Base-by-base conservation (phyloP, 164 flowering plant genomes). In the Aristolochia californica region DNA sequence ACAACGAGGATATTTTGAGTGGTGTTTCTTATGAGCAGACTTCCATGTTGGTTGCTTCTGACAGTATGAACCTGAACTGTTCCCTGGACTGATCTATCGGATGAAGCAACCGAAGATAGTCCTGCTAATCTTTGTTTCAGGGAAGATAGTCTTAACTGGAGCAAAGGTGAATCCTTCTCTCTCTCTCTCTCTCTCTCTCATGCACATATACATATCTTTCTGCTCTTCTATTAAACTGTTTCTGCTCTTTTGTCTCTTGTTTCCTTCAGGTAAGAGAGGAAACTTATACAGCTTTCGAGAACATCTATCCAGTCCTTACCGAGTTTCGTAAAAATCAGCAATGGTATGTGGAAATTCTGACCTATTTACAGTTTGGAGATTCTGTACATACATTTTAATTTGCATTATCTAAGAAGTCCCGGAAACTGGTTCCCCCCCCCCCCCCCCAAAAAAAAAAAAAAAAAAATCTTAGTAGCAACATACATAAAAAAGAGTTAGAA, bases 61-160 rank as follows among this genome's bases (percentile, higher is more conserved):
- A 62, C 81, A 86, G 98, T 87, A 91, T 77, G 97, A 91, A 51
- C 97, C 97, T 38, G 98, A 91, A 63, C 68, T 88, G 40, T 91
- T 88, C 64, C 97, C 97, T 13, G 98, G 98, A 23, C 70, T 91
- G 68, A 87, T 88, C n/a, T 87, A 88, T 69, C 81, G 94, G 53
- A 88, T 91, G 96, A 91, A 88, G 74, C 86, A 87, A 57, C 96
- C 96, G 5, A 83, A 88, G 70, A 80, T 88, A 34, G 91, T 83
- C 54, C 79, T 91, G 50, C 91, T 91, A 25, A 88, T 91, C 61
- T 91, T 91, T 59, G 91, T 85, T 11, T 91, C 95, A 0, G 98
- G 98, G 22, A 91, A 91, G 68, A 85, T 91, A 56, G 96, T 91
- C 58, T 77, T 91, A 15, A 88, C 96, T 2, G 98, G 98, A 24